phyloP scores from a whole-genome alignment of 2,329 filamentous ascomycete genomes.

The Penicillium decumbens region DNA sequence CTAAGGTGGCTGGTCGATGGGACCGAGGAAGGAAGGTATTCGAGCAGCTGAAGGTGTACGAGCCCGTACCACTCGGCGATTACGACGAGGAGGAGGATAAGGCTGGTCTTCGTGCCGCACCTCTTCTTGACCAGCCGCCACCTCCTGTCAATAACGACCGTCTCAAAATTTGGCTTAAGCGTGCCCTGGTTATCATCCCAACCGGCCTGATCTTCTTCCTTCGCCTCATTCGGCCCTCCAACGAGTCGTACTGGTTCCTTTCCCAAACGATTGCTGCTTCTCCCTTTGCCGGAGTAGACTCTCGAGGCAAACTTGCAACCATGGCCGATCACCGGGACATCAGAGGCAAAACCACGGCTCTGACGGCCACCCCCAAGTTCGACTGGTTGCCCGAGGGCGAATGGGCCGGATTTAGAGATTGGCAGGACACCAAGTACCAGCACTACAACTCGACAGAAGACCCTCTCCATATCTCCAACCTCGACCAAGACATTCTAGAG shows the following conservation, averaged over 20 bases:
- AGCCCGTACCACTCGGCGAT: slow-evolving; percentile 13
- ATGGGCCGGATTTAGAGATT: slow-evolving; percentile 21
- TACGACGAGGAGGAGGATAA: slow-evolving; percentile 18
- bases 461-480: slow-evolving; percentile 40
- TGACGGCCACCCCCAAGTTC: slow-evolving; percentile 10
- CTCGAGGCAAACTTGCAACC: slow-evolving; percentile 10
- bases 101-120: slow-evolving; percentile 2
- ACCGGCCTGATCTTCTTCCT: slow-evolving; percentile 23
- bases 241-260: slow-evolving; percentile 18
- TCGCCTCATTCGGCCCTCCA: slow-evolving; percentile 26
- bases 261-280: slow-evolving; percentile 18
- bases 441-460: slow-evolving; percentile 37
- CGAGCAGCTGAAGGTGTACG: slow-evolving; percentile 12
- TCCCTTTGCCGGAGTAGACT: slow-evolving; percentile 15
- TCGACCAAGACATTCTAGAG: slow-evolving; percentile 27
- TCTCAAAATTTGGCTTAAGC: slow-evolving; percentile 12
- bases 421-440: slow-evolving; percentile 10
- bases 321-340: slow-evolving; percentile 12
- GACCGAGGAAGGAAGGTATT: slow-evolving; percentile 4
- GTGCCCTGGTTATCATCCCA: slow-evolving; percentile 20
- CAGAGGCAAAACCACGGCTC: slow-evolving; percentile 14
- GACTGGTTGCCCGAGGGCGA: slow-evolving; percentile 18
- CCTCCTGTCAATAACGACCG: not conserved
- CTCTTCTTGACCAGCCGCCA: slow-evolving; percentile 9
- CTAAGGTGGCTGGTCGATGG: slow-evolving; percentile 1